phyloP scores from a whole-genome alignment of 345 rosid genomes.

The Clarkia xantiana region DNA sequence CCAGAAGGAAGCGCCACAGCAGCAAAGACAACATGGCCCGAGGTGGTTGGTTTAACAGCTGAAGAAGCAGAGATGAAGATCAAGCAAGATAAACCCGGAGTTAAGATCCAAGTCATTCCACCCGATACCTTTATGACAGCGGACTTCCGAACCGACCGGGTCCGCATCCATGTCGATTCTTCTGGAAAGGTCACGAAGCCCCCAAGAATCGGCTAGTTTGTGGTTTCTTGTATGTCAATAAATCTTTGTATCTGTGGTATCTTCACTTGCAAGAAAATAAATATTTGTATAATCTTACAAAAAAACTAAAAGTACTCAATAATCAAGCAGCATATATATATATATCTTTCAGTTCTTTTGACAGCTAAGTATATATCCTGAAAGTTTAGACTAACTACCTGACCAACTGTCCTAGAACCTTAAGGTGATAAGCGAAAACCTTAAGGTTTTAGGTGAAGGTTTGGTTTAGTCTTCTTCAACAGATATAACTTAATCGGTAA shows the following conservation, averaged over 20 bases:
- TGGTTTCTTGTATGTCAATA: background rate
- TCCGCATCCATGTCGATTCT: slow-evolving; percentile 22
- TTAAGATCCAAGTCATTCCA: slow-evolving; percentile 23
- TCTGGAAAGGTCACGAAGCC: slow-evolving; percentile 19
- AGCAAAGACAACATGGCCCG: slow-evolving; percentile 31
- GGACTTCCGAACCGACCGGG: slow-evolving; percentile 24
- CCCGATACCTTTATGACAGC: slow-evolving; percentile 20
- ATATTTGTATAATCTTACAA: too few species aligned
- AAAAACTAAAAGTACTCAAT: too few species aligned
- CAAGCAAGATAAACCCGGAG: slow-evolving; percentile 26
- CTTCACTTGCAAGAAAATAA: too few species aligned
- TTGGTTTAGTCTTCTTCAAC: too few species aligned
- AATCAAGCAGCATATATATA: too few species aligned
- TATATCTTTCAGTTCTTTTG: too few species aligned
- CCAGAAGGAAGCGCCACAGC: slow-evolving; percentile 10
- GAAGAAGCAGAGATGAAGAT: slow-evolving; percentile 39
- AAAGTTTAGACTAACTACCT: too few species aligned
- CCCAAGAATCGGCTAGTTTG: slow-evolving; percentile 22
- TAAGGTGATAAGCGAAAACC: too few species aligned
- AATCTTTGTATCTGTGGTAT: background rate
- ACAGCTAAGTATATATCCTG: too few species aligned
- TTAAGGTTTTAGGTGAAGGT: too few species aligned
- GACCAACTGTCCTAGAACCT: too few species aligned
- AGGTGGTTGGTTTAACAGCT: slow-evolving; percentile 27
- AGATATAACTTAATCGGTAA: too few species aligned